Base-by-base conservation (phyloP, 176 grass and related monocot genomes). In the Triticum dicoccoides region DNA sequence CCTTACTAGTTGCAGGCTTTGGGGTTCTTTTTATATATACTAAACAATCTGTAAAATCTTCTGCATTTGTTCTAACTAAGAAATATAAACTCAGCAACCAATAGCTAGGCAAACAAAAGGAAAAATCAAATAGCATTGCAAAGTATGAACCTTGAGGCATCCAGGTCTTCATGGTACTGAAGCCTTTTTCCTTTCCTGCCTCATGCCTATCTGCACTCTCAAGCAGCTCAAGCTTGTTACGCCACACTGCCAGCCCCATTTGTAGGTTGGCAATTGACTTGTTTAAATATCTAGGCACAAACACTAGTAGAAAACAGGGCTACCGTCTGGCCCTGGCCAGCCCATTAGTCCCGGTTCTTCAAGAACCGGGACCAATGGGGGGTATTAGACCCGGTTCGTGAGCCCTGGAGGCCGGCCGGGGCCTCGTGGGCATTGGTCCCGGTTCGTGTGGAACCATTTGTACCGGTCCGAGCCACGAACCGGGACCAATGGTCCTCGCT, bases 151-250 rank as follows among this genome's bases (percentile, higher is more conserved):
- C 95, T 94, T 92, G 33, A 34, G 92, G 95, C 92, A 97, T 92
- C 95, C 95, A 97, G 20, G 92, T 94, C 73, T 89, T 97, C 83
- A 86, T 86, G 81, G 92, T 97, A 77, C 88, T 94, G 88, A 97
- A 97, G 27, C 90, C 39, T 89, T 97, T 87, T 87, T 94, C 87
- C 80, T 92, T 25, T 86, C 61, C 45, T 61, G 69, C 20, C 73
- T 56, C 47, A 33, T 73, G 24, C 80, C 84, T 38, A 75, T 83
- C 80, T n/a, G 30, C 52, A 71, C 34, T 80, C 23, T 79, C 88
- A 64, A 37, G 74, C 21, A 97, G 76, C 81, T 88, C 95, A 11
- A 69, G 79, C 27, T 52, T 81, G 41, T 84, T 97, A 80, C 92
- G 90, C 87, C 89, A 92, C 20, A 90, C 88, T 42, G 88, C 82